Base-by-base conservation (phyloP, 257 asterid genomes). In the Coffea eugenioides region DNA sequence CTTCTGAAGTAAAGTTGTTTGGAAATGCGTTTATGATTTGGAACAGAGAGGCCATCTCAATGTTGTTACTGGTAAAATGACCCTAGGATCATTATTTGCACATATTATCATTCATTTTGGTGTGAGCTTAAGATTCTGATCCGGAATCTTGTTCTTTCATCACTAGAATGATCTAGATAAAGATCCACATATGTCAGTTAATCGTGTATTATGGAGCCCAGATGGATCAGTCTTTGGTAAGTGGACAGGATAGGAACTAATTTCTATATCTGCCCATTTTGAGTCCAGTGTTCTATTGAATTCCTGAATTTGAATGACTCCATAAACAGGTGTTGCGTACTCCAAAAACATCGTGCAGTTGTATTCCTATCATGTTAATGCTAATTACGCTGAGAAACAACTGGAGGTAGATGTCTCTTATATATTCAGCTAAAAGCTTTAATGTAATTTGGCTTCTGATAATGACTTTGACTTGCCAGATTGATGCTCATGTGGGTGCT, bases 401-500 rank as follows among this genome's bases (percentile, higher is more conserved):
- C 77, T 88, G 77, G 94, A 93, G 95, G 97, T 90, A 83, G 31
- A 77, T 81, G 76, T 76, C 3, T 69, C 45, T 56, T 46, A 48
- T 69, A 57, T 48, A 10, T 14, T 74, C 73, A 48, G 12, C 25
- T 68, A 48, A 46, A 45, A 36, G 25, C n/a, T 52, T 18, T 20
- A 14, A 76, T 34, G 46, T 48, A 57, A 77, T 66, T 45, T 74
- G n/a, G 71, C 45, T 65, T 68, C 80, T 77, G 66, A 85, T 69
- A 41, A 25, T 62, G 68, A 59, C 57, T 49, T 61, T 70, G 57
- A 46, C 48, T 73, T 6, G n/a, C 61, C 88, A 93, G 97, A 86
- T 93, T 59, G 92, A 86, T 71, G 97, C 97, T 23, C 97, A 93
- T 83, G 73, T 65, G 69, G 95, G 97, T 69, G 77, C 91, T 69